Percentiles rank a stretch among this genome's conserved stretches.
Conservation (phyloP, 768 basidiomycete genomes). For the Gelatoporia subvermispora region DNA sequence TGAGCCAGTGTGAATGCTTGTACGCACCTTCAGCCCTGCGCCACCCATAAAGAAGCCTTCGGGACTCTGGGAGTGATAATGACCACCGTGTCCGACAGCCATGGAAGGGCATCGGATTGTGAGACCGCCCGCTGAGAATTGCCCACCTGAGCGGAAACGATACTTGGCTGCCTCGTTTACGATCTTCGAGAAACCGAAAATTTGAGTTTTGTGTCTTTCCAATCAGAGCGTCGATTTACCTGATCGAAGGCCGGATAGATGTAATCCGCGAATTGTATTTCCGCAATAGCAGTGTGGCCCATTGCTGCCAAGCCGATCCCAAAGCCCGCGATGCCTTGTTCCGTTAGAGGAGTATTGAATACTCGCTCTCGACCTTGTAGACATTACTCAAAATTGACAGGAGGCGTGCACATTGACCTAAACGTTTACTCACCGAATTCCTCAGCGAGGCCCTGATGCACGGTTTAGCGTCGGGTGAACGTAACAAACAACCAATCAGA, state of each 20-base stretch:
- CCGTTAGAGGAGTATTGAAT: conserved; percentile 91
- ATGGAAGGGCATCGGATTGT: conserved; percentile 86
- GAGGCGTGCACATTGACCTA: conserved; percentile 5
- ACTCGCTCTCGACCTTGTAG: conserved; percentile 80
- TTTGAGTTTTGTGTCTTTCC: not conserved
- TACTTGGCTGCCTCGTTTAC: conserved; percentile 96
- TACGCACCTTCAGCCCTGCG: conserved; percentile 72
- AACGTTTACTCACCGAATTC: conserved; percentile 67
- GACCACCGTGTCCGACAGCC: conserved; percentile 86
- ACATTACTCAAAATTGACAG: too few relatives aligned
- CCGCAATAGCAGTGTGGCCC: conserved; percentile 93
- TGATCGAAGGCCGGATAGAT: conserved; percentile 95
- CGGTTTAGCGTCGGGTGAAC: not conserved
- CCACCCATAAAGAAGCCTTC: conserved; percentile 94
- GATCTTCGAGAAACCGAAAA: conserved; percentile 39
- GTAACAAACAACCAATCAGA: not conserved
- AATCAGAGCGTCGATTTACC: conserved; percentile 32
- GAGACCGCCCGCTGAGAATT: conserved; percentile 75
- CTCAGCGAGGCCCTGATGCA: conserved; percentile 72
- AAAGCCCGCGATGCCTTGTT: conserved; percentile 93
- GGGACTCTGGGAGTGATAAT: conserved; percentile 94
- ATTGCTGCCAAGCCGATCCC: conserved; percentile 88
- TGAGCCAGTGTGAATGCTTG: too few relatives aligned
- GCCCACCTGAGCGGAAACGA: conserved; percentile 83
- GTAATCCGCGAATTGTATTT: conserved; percentile 89